Percentiles rank a stretch among this genome's conserved stretches.
Conservation (phyloP, 352 stramenopile species). For the Globisporangium alternatum region DNA sequence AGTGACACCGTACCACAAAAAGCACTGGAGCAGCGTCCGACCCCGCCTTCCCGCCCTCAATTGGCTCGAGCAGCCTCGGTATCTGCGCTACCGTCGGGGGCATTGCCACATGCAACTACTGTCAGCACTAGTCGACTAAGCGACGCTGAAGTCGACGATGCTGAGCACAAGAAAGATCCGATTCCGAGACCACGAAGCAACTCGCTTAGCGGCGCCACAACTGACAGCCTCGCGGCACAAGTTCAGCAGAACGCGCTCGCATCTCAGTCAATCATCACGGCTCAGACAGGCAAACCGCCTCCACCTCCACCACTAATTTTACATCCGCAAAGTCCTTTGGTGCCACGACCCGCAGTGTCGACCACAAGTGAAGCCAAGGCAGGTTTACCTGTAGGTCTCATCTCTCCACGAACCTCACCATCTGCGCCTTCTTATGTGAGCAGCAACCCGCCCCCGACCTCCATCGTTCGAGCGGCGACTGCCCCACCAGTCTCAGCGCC, state of each 20-base stretch:
- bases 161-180: background rate
- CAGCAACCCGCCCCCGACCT: background rate
- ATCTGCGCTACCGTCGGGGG: background rate
- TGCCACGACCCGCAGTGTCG: background rate
- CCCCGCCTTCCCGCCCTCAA: background rate
- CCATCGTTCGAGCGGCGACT: background rate
- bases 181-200: constrained; percentile 14
- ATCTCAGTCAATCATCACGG: background rate
- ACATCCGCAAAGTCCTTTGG: background rate
- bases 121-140: background rate
- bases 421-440: background rate
- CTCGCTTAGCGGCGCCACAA: background rate
- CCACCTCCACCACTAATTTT: background rate
- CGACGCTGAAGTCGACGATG: background rate
- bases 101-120: background rate
- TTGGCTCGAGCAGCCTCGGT: constrained; percentile 10
- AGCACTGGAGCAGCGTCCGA: background rate
- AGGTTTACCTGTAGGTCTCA: background rate
- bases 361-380: constrained; percentile 5
- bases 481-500: background rate
- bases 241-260: background rate
- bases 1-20: background rate
- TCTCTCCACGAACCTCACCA: background rate
- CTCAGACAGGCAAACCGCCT: background rate
- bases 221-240: background rate